Base-by-base conservation (phyloP, 2,329 filamentous ascomycete genomes). In the Colletotrichum sp. region DNA sequence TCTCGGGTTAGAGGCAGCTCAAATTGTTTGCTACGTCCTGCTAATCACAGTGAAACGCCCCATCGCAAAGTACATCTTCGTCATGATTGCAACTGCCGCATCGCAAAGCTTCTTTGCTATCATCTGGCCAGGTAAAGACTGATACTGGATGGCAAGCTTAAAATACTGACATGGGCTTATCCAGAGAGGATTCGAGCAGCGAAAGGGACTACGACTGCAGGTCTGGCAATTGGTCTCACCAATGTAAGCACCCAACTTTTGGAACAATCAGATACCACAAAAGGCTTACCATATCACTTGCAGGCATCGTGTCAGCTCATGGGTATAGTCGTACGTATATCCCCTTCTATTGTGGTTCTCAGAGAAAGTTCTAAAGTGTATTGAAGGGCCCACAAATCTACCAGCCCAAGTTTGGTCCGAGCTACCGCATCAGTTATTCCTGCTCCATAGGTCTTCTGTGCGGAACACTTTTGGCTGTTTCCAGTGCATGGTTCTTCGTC, bases 101-200 rank as follows among this genome's bases (percentile, higher is more conserved):
- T 84, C 83, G 1, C 82, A 84, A 32, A 83, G 82, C 9, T 85
- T 86, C 72, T 84, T 84, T 71, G 82, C 85, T 2, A 83, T 86
- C 61, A 79, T 86, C 9, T 86, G 84, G 84, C 85, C 84, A 9
- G 80, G 78, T 80, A 70, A 77, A 77, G 2, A 2, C 3, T 5
- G 1, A 12, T 19, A 16, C 8, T 2, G 4, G n/a, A n/a, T 8
- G 11, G 9, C 7, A 34, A 30, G 3, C 5, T 15, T 4, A 13
- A 29, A n/a, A 6, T 22, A 19, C 44, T 71, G 27, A 75, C 3
- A 6, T 8, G 2, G 13, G 8, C n/a, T 11, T 19, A 8, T 61
- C 15, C 64, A 79, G 85, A 86, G 68, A 80, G 84, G 8, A 86
- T 87, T 44, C 80, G 84, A 29, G 84, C 83, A 5, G 83, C 84